Base-by-base conservation (phyloP, 768 basidiomycete species). In the Termitomyces bulborhizus region DNA sequence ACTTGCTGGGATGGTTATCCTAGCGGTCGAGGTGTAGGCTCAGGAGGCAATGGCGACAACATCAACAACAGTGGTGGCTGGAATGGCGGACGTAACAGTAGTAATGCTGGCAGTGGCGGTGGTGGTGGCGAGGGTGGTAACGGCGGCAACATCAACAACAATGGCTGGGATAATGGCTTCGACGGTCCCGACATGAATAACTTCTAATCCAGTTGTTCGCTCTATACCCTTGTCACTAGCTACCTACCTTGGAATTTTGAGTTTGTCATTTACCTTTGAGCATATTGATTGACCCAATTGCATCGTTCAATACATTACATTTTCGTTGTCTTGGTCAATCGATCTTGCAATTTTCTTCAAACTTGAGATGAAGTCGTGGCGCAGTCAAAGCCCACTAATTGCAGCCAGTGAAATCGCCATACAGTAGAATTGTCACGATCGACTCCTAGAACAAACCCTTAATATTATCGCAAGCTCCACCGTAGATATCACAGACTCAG, bases 101-200 rank as follows among this genome's bases (percentile, higher is more conserved):
- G 54, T 12, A 41, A 51, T 39, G 39, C 27, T 24, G 18, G 29
- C 36, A 16, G 6, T 16, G 54, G 54, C 6, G 54, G 54, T 1
- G 54, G 54, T 0, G 54, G 54, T n/a, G 54, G 54, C 0, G 4
- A n/a, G 1, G 46, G 53, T 1, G 53, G 53, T 2, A 46, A 43
- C 2, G 54, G 54, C 3, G 54, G 54, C 1, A 43, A 55, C 24
- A 24, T 46, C 3, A 45, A 45, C 7, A 40, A 48, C 6, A 32
- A 31, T 18, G 52, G 29, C n/a, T 7, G 26, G n/a, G 45, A n/a
- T 4, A 24, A 55, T 31, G 54, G 54, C 4, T 8, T 11, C 12
- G 18, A 55, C 13, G 54, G 54, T 7, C 54, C 54, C 12, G 54
- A 55, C 46, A 40, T 48, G 46, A 27, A 48, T 9, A 55, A 55